These are phyloP conservation scores for Sarocladium oryzae DNA, from an alignment of 2,329 filamentous ascomycete genomes.

Conservation along the genomic window DNA sequence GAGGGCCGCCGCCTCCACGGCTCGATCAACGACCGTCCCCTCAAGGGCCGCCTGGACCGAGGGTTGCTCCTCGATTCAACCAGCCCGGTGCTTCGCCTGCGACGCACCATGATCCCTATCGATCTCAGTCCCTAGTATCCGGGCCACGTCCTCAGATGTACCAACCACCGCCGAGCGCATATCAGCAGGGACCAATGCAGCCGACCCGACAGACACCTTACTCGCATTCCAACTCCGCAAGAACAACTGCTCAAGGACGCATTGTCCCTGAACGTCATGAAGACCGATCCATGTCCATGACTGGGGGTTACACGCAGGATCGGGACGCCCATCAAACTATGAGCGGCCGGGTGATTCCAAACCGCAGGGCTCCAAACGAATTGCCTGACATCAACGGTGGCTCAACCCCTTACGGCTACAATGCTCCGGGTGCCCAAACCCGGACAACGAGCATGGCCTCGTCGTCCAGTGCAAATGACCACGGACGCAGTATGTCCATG, in stretches of 20 bases:
- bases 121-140: slow-evolving; percentile 87
- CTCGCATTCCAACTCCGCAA: slow-evolving; percentile 52
- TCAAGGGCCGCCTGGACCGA: slow-evolving; percentile 37
- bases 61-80: slow-evolving; percentile 58
- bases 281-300: slow-evolving; percentile 95
- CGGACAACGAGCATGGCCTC: slow-evolving; percentile 57
- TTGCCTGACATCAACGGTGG: slow-evolving; percentile 30
- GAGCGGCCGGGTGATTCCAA: slow-evolving; percentile 86
- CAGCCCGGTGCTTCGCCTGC: slow-evolving; percentile 56
- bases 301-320: slow-evolving; percentile 64
- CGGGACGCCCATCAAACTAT: slow-evolving; percentile 82
- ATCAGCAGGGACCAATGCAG: slow-evolving; percentile 58
- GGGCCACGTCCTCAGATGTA: slow-evolving; percentile 68
- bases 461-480: slow-evolving; percentile 40
- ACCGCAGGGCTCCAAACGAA: slow-evolving; percentile 45
- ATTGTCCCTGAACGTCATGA: slow-evolving; percentile 87
- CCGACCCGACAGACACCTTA: slow-evolving; percentile 68
- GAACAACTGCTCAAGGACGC: slow-evolving; percentile 85
- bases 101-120: slow-evolving; percentile 76
- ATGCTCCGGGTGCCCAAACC: slow-evolving; percentile 47
- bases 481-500: slow-evolving; percentile 78
- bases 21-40: slow-evolving; percentile 54
- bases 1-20: slow-evolving; percentile 51
- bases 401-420: slow-evolving; percentile 29
- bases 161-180: slow-evolving; percentile 54